These are phyloP conservation scores for Hypoxylon sp. DNA, from an alignment of 2,329 filamentous ascomycete species.

Conservation along the genomic window DNA sequence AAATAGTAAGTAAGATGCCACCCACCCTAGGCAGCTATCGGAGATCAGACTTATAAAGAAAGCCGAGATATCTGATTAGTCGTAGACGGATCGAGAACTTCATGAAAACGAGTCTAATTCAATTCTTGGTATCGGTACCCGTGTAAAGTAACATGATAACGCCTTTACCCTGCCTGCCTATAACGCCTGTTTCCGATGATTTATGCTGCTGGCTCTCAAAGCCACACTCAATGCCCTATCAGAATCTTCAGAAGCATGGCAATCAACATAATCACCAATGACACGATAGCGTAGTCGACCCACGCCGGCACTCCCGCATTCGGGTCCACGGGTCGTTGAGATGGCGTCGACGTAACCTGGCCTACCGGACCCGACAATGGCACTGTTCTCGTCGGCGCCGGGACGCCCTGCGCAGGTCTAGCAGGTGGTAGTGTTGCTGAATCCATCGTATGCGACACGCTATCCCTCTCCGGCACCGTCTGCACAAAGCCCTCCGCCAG, in stretches of 20 bases:
- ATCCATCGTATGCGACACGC: constrained; percentile 38
- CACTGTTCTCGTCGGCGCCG: constrained; percentile 51
- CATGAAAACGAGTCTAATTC: constrained; percentile 12
- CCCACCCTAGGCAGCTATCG: background rate
- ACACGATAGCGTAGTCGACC: constrained; percentile 86
- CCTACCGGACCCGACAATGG: constrained; percentile 49
- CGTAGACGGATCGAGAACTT: background rate
- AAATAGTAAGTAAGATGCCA: background rate
- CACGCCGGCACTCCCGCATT: constrained; percentile 75
- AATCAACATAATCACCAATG: constrained; percentile 77
- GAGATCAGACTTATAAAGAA: background rate
- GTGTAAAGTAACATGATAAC: constrained; percentile 14
- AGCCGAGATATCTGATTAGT: background rate
- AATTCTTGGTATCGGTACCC: constrained; percentile 40
- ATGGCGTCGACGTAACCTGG: constrained; percentile 25
- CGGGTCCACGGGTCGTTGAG: constrained; percentile 46
- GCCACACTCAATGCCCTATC: constrained; percentile 50
- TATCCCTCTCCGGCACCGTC: constrained; percentile 58
- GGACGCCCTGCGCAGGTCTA: constrained; percentile 48
- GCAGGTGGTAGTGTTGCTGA: constrained; percentile 39
- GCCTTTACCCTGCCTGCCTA: constrained; percentile 28
- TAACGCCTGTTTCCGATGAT: constrained; percentile 35
- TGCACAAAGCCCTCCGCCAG: constrained; percentile 72
- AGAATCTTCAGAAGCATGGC: constrained; percentile 77
- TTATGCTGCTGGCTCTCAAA: background rate